Evolutionary conservation across 768 basidiomycete species (phyloP).

Genomic region (Collybia sordida): DNA sequence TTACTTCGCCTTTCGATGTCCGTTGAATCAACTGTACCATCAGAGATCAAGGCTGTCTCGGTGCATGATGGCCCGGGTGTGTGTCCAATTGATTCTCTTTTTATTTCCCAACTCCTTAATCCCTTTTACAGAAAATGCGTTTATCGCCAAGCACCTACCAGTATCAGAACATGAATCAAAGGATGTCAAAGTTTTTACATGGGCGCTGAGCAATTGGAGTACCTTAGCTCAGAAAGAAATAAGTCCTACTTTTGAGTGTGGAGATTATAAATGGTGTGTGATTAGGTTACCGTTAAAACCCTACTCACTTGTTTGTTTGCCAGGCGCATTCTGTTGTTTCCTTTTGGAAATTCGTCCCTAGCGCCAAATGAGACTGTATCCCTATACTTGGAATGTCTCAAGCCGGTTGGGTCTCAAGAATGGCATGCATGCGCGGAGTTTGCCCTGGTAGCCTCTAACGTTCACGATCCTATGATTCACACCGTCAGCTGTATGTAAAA

Average conservation of each 20-base stretch:
- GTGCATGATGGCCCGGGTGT: too few species aligned
- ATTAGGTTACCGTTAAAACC: not conserved
- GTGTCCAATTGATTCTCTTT: too few species aligned
- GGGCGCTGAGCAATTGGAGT: constrained; percentile 87
- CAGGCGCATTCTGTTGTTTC: constrained; percentile 97
- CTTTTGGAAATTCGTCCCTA: constrained; percentile 97
- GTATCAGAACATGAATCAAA: too few species aligned
- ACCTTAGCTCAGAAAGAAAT: constrained; percentile 94
- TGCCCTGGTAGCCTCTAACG: constrained; percentile 95
- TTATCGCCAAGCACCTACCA: too few species aligned
- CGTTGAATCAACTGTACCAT: too few species aligned
- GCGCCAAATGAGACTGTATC: constrained; percentile 99
- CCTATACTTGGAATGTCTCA: constrained; percentile 97
- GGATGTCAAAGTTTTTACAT: too few species aligned
- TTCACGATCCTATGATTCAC: constrained; percentile 89
- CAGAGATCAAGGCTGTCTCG: too few species aligned
- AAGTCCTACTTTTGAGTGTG: constrained; percentile 93
- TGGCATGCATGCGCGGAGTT: constrained; percentile 99
- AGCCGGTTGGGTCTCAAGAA: constrained; percentile 96
- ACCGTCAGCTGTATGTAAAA: constrained; percentile 89
- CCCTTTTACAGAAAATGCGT: too few species aligned
- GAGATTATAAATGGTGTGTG: constrained; percentile 94
- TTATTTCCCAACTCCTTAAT: too few species aligned
- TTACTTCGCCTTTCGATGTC: too few species aligned
- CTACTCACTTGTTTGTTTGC: not conserved